Evolutionary conservation across 192 early-diverging fungal genomes (phyloP).

Genomic region (Backusella westeae): DNA sequence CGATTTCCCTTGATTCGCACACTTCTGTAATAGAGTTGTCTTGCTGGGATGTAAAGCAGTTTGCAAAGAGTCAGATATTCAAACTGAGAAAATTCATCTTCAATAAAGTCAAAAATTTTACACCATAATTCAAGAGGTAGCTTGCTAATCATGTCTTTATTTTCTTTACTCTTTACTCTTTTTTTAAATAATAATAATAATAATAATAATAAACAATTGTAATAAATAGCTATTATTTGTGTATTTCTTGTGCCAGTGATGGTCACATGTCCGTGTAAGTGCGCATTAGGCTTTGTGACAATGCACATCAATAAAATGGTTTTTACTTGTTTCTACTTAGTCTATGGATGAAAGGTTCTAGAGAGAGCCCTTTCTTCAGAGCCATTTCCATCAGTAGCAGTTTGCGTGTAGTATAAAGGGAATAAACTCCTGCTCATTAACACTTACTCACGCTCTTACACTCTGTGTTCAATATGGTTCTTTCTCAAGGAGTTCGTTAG

Average conservation of each 20-base stretch:
- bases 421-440: no score
- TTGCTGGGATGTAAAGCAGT: neutral
- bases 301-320: no score
- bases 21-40: neutral
- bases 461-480: no score
- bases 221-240: neutral
- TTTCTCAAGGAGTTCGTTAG: no score
- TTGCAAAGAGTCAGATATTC: neutral
- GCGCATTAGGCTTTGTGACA: neutral
- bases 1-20: neutral
- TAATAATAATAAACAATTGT: neutral
- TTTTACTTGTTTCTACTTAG: neutral
- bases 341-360: neutral
- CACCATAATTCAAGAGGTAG: neutral
- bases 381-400: no score
- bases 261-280: neutral
- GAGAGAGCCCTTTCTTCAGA: no score
- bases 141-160: neutral
- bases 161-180: neutral
- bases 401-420: no score
- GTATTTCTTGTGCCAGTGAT: neutral
- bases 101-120: constrained; percentile 5
- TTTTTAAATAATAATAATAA: neutral
- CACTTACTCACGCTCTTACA: no score
- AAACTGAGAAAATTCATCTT: constrained; percentile 2